Evolutionary conservation across 2,329 filamentous ascomycete species (phyloP).

Genomic region (Penicillium corylophilum): DNA sequence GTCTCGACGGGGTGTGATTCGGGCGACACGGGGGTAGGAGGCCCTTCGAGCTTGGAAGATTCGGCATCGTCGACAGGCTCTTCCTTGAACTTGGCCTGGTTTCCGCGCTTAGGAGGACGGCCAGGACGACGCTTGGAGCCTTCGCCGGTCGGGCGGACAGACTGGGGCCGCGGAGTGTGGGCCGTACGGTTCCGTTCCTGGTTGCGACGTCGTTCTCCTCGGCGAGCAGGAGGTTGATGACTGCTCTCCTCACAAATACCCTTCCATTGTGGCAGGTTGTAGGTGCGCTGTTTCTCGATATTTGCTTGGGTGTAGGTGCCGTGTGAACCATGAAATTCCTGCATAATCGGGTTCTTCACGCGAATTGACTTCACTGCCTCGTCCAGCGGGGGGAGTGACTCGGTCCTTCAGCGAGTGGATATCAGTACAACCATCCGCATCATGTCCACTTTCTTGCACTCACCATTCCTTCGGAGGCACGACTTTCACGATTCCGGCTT

Average conservation of each 20-base stretch:
- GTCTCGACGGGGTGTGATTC: slow-evolving; percentile 52
- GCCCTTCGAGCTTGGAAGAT: slow-evolving; percentile 45
- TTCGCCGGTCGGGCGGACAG: slow-evolving; percentile 33
- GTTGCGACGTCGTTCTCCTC: slow-evolving; percentile 61
- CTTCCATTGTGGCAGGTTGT: slow-evolving; percentile 96
- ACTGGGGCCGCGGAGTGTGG: slow-evolving; percentile 32
- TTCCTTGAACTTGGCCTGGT: slow-evolving; percentile 41
- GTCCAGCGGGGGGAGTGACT: slow-evolving; percentile 73
- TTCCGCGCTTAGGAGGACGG: slow-evolving; percentile 39
- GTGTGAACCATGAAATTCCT: slow-evolving; percentile 94
- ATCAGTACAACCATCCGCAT: slow-evolving; percentile 11
- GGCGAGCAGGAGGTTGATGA: slow-evolving; percentile 87
- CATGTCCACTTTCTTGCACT: slow-evolving; percentile 30
- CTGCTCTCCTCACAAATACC: slow-evolving; percentile 90
- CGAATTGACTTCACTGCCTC: slow-evolving; percentile 86
- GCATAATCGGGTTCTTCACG: slow-evolving; percentile 95
- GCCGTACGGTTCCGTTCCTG: slow-evolving; percentile 48
- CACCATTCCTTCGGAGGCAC: slow-evolving; percentile 94
- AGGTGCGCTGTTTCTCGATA: slow-evolving; percentile 90
- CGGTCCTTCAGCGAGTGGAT: slow-evolving; percentile 49
- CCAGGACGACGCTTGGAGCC: slow-evolving; percentile 49
- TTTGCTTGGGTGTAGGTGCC: slow-evolving; percentile 97
- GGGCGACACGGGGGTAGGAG: slow-evolving; percentile 56
- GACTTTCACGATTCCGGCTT: slow-evolving; percentile 93
- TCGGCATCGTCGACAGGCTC: slow-evolving; percentile 39